Conservation (phyloP, 2,329 filamentous ascomycete genomes). For the Aureobasidium namibiae region DNA sequence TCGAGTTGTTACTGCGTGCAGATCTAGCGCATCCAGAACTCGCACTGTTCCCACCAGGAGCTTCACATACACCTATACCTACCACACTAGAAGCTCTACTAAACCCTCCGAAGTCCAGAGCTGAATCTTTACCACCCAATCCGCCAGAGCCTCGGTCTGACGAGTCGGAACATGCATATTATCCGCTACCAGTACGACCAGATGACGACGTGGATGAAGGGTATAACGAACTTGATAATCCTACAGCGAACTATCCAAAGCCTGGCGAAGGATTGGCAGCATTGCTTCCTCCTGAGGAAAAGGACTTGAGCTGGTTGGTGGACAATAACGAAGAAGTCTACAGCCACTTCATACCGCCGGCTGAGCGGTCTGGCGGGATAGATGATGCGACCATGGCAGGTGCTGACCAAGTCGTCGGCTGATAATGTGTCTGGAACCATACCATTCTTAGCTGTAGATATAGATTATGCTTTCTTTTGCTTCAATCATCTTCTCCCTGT, state of each 20-base stretch:
- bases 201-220: constrained; percentile 44
- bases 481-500: neutral
- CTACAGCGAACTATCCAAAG: constrained; percentile 52
- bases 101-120: constrained; percentile 25
- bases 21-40: constrained; percentile 56
- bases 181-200: constrained; percentile 17
- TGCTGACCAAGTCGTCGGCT: neutral
- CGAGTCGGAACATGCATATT: constrained; percentile 15
- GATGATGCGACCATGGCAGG: constrained; percentile 7
- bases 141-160: constrained; percentile 6
- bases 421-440: neutral
- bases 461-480: neutral
- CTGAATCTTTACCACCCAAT: constrained; percentile 18
- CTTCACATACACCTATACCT: constrained; percentile 10
- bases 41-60: constrained; percentile 50
- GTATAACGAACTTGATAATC: constrained; percentile 45
- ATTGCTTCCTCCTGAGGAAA: constrained; percentile 46
- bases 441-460: neutral
- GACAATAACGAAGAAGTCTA: constrained; percentile 42
- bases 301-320: constrained; percentile 54
- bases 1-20: constrained; percentile 56
- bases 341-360: constrained; percentile 11
- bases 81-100: constrained; percentile 16
- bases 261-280: constrained; percentile 51
- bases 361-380: neutral